Evolutionary conservation across 169 alveolate species (phyloP).

Genomic region (Blepharisma undulans): DNA sequence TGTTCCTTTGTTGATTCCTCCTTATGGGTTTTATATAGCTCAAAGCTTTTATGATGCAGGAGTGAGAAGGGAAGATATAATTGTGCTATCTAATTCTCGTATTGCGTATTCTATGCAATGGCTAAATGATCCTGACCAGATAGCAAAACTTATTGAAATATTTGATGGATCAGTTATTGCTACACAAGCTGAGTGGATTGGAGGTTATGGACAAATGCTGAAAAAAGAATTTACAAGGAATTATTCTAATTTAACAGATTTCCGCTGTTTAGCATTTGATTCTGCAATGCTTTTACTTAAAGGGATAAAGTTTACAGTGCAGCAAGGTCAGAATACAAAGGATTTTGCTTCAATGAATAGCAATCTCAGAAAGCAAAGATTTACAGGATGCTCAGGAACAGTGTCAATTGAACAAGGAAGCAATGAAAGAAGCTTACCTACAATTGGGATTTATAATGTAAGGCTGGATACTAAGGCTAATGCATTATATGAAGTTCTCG

Average conservation of each 20-base stretch:
- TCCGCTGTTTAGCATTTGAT: background rate
- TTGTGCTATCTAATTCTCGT: background rate
- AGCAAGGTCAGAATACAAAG: background rate
- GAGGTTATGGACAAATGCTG: background rate
- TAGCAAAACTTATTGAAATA: background rate
- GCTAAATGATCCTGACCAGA: background rate
- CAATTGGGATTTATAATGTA: too few species aligned
- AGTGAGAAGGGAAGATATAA: background rate
- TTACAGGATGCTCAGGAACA: background rate
- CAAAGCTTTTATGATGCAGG: slow-evolving; percentile 31
- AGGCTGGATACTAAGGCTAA: too few species aligned
- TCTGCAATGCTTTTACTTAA: background rate
- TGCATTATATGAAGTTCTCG: background rate
- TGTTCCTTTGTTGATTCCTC: background rate
- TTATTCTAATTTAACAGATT: background rate
- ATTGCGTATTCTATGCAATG: background rate
- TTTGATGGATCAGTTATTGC: background rate
- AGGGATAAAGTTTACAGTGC: background rate
- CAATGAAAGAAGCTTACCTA: too few species aligned
- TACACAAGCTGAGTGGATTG: background rate
- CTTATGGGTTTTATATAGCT: background rate
- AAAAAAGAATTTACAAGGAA: background rate
- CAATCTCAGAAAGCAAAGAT: background rate
- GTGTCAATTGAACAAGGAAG: too few species aligned
- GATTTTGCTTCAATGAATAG: background rate